Evolutionary conservation across 2,329 filamentous ascomycete species (phyloP).

Genomic region (Trichoderma koningii): DNA sequence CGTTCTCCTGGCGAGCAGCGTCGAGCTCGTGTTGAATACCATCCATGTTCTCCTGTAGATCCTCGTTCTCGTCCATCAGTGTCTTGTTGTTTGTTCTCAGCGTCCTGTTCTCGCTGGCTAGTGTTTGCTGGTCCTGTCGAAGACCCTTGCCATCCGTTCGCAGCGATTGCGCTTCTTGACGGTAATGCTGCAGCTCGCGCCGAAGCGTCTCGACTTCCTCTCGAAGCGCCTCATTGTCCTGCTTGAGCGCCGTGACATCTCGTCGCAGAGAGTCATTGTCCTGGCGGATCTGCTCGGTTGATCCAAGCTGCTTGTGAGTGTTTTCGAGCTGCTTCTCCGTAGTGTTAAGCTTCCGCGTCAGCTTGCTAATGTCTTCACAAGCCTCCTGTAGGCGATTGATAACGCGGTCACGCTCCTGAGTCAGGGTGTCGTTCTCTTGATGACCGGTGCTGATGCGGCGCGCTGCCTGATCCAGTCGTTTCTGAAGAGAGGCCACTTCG

Average conservation of each 20-base stretch:
- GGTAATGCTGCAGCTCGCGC: conserved; percentile 41
- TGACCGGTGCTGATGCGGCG: conserved; percentile 64
- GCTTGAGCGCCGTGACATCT: conserved; percentile 46
- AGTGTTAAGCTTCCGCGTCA: conserved; percentile 46
- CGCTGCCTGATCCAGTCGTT: conserved; percentile 63
- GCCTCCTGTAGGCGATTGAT: conserved; percentile 63
- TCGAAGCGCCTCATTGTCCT: conserved; percentile 47
- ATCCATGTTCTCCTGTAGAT: conserved; percentile 47
- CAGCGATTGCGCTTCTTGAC: conserved; percentile 46
- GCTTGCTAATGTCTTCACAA: conserved; percentile 58
- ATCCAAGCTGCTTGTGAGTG: conserved; percentile 46
- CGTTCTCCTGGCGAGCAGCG: conserved; percentile 45
- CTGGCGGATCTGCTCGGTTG: conserved; percentile 44
- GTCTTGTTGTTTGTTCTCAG: conserved; percentile 46
- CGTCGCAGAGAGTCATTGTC: conserved; percentile 45
- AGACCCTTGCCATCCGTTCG: conserved; percentile 47
- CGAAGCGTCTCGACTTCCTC: conserved; percentile 45
- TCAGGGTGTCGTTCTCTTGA: conserved; percentile 63
- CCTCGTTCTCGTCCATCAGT: conserved; percentile 48
- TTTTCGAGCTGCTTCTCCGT: conserved; percentile 48
- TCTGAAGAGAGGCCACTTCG: conserved; percentile 61
- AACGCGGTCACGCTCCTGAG: conserved; percentile 66
- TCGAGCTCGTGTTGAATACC: conserved; percentile 47
- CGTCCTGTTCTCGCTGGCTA: conserved; percentile 49
- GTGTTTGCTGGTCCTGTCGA: conserved; percentile 47